Base-by-base conservation (phyloP, 1,284 basidiomycete species). In the Sphagnurus paluster region DNA sequence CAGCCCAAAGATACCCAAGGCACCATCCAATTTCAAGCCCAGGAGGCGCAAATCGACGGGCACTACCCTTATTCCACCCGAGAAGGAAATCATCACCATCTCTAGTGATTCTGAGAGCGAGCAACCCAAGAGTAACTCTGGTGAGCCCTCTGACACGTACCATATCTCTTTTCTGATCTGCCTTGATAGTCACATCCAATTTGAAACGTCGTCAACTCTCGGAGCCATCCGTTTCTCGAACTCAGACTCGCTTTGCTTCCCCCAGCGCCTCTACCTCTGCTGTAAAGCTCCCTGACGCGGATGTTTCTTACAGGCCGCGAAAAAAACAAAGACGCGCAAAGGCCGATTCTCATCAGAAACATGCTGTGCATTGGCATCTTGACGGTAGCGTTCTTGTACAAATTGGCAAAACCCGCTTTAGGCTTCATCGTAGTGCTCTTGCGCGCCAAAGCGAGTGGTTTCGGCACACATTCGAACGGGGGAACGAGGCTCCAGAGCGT, bases 331-430 rank as follows among this genome's bases (percentile, higher is more conserved):
- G 32, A 32, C 39, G 39, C n/a, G 39, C 28, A 13, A 40, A 23
- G 17, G 24, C 17, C 26, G 17, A 13, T 4, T 8, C 13, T 2
- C 16, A 40, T 20, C 41, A 17, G 3, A 54, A 58, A 38, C 51
- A 56, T 37, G 39, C 51, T 4, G 32, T 28, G 1, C 48, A 59
- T 34, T 61, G 59, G 58, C 39, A 51, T 5, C 42, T 46, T 5
- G 56, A 60, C 21, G 59, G 61, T 7, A 57, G 52, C 29, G 33
- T 56, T 9, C 51, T 57, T 10, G 33, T 63, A 2, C 55, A 59
- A 44, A 48, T 59, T 14, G 50, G 34, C 1, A 20, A 35, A 4
- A 46, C 41, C 2, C 56, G 58, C 3, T 61, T 60, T 42, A 58
- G 52, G 26, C 39, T 60, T 1, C 54, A 56, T 16, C 42, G 54